Conservation (phyloP, 768 basidiomycete genomes). For the Nidularia sp. region DNA sequence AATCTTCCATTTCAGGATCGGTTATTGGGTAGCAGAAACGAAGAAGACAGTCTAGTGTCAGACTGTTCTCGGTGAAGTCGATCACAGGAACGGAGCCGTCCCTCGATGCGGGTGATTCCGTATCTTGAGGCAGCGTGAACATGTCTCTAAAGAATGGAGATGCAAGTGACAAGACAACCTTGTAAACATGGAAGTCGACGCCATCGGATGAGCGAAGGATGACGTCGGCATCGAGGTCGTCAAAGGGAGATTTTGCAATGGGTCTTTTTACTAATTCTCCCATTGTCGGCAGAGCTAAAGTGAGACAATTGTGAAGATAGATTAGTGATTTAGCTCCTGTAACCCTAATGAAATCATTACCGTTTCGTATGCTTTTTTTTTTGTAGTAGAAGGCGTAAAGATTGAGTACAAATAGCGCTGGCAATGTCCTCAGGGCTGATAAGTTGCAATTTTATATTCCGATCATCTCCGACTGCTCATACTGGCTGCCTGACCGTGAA, state of each 20-base stretch:
- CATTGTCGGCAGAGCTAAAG: no score
- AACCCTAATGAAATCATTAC: no score
- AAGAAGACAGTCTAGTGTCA: not conserved
- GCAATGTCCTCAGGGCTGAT: no score
- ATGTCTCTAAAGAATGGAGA: conserved; percentile 27
- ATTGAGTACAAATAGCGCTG: no score
- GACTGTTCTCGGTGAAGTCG: not conserved
- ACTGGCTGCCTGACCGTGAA: no score
- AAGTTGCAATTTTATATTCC: no score
- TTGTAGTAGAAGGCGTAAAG: no score
- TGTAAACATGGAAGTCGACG: conserved; percentile 22
- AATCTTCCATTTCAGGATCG: not conserved
- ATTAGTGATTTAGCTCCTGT: no score
- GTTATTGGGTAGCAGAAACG: not conserved
- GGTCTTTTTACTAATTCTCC: no score
- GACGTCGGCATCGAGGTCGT: conserved; percentile 15
- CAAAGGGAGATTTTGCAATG: conserved; percentile 3
- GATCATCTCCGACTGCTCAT: no score
- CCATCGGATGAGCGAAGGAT: conserved; percentile 21
- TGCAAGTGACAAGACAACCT: conserved; percentile 17
- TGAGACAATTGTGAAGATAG: no score
- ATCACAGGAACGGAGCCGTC: not conserved
- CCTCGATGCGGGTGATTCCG: not conserved
- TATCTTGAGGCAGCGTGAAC: conserved; percentile 15
- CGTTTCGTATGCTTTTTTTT: no score